Evolutionary conservation across 2,329 filamentous ascomycete genomes (phyloP).

Genomic region (Acarospora socialis): DNA sequence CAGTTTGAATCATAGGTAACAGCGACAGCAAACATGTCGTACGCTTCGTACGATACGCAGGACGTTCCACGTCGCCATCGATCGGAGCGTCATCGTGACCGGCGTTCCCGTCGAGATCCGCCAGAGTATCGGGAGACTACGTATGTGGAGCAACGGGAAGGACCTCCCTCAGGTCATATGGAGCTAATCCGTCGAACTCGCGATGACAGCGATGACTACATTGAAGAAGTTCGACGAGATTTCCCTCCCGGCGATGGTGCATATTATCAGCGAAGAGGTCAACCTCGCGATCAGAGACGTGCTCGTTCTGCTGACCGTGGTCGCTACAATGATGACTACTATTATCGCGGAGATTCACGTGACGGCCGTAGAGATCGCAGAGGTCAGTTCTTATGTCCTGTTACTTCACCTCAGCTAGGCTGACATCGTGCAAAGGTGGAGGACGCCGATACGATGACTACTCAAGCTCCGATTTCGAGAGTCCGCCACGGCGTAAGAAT

Average conservation of each 20-base stretch:
- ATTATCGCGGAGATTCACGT: conserved; percentile 32
- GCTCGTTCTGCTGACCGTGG: conserved; percentile 49
- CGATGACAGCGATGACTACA: conserved; percentile 58
- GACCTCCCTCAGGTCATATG: conserved; percentile 3
- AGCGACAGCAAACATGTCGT: conserved; percentile 5
- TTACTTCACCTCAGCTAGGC: no score
- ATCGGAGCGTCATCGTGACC: conserved; percentile 4
- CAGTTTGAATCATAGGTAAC: no score
- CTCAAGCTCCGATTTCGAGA: conserved; percentile 24
- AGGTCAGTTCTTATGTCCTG: conserved; percentile 9
- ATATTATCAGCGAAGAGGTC: conserved; percentile 3
- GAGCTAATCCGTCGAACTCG: conserved; percentile 25
- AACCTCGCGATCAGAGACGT: conserved; percentile 37
- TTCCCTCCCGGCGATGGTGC: conserved; percentile 55
- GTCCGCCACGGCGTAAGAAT: conserved; percentile 22
- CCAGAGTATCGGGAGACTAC: conserved; percentile 11
- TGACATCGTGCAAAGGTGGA: no score
- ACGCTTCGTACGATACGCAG: neutral
- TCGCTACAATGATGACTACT: conserved; percentile 48
- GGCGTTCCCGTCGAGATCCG: conserved; percentile 2
- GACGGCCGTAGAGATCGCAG: conserved; percentile 19
- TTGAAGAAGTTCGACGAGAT: conserved; percentile 74
- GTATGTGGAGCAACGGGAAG: conserved; percentile 11
- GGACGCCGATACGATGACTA: conserved; percentile 9
- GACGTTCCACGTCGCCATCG: conserved; percentile 4